Percentiles rank a stretch among this genome's conserved stretches.
phyloP scores from a whole-genome alignment of 1,139 yeast species.

The Suhomyces yuchorum region DNA sequence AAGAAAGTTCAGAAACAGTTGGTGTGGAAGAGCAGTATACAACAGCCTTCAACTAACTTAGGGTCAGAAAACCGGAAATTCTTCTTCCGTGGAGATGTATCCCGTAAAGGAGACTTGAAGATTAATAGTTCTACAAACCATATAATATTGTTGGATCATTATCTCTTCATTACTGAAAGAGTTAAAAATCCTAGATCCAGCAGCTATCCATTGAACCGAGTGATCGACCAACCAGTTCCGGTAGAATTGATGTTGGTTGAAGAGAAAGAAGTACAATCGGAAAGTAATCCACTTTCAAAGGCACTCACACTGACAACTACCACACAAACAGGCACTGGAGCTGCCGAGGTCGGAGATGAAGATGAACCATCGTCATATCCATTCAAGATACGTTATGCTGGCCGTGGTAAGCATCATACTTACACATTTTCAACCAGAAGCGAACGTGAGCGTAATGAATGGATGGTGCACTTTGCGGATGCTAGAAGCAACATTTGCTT shows the following conservation, averaged over 20 bases:
- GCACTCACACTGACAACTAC: conserved; percentile 16
- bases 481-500: conserved; percentile 58
- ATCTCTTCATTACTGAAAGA: conserved; percentile 64
- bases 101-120: conserved; percentile 64
- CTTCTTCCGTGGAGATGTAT: conserved; percentile 60
- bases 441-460: conserved; percentile 55
- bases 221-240: conserved; percentile 62
- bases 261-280: conserved; percentile 35
- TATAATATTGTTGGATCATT: conserved; percentile 72
- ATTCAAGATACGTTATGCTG: conserved; percentile 47
- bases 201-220: conserved; percentile 32
- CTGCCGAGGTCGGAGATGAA: conserved; percentile 9
- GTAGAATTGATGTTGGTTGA: conserved; percentile 60
- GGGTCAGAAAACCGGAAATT: conserved; percentile 59
- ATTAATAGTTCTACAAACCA: conserved; percentile 53
- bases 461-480: conserved; percentile 58
- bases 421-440: conserved; percentile 61
- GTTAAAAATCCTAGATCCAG: conserved; percentile 29
- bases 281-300: conserved; percentile 24
- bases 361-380: conserved; percentile 41
- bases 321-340: neutral
- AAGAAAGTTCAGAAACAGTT: conserved; percentile 51
- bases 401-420: conserved; percentile 43
- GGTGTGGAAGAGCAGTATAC: conserved; percentile 46
- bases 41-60: conserved; percentile 52